These are phyloP conservation scores for Fusarium succisae DNA, from an alignment of 2,329 filamentous ascomycete species.

Conservation along the genomic window DNA sequence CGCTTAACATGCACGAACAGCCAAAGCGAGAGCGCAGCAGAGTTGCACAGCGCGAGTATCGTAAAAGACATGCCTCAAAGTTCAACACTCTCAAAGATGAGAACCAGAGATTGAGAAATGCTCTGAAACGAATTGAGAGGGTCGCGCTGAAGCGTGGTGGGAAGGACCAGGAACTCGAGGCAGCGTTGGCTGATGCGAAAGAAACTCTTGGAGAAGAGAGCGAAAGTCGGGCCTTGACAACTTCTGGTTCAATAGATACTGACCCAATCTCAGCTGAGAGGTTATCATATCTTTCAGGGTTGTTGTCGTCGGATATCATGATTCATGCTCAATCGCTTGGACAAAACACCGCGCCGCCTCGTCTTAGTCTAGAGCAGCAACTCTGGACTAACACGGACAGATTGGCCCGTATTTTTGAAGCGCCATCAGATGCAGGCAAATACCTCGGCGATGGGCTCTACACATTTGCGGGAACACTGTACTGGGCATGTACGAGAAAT, in stretches of 20 bases:
- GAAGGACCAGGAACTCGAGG: slow-evolving; percentile 22
- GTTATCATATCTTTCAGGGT: neutral
- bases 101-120: slow-evolving; percentile 36
- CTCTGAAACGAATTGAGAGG: slow-evolving; percentile 29
- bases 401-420: slow-evolving; percentile 37
- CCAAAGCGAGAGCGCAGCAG: slow-evolving; percentile 41
- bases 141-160: slow-evolving; percentile 16
- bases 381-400: slow-evolving; percentile 38
- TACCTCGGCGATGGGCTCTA: slow-evolving; percentile 37
- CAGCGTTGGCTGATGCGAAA: slow-evolving; percentile 27
- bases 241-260: neutral
- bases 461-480: slow-evolving; percentile 37
- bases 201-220: slow-evolving; percentile 11
- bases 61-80: slow-evolving; percentile 39
- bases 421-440: slow-evolving; percentile 28
- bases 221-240: neutral
- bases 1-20: slow-evolving; percentile 14
- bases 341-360: neutral
- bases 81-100: slow-evolving; percentile 41
- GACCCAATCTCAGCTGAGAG: neutral
- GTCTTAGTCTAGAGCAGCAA: slow-evolving; percentile 5
- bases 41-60: slow-evolving; percentile 41
- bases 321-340: neutral
- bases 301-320: neutral
- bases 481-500: slow-evolving; percentile 38